Evolutionary conservation across 73 alveolate genomes (phyloP).

Genomic region (Tetrahymena malaccensis): DNA sequence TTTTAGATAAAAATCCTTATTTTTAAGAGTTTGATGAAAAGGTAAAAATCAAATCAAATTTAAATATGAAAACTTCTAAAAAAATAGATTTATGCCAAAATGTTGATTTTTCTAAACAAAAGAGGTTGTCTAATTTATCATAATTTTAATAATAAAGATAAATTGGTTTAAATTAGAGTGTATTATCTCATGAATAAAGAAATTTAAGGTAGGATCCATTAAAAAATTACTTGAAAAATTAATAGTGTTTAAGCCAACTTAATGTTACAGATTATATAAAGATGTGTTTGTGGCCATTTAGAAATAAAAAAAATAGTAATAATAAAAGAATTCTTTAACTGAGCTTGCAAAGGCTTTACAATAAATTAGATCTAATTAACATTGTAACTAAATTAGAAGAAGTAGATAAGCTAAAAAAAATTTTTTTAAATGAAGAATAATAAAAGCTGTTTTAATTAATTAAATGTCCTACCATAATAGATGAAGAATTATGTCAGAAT

Average conservation of each 20-base stretch:
- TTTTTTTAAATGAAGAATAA: not conserved
- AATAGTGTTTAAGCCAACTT: not conserved
- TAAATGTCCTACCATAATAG: not conserved
- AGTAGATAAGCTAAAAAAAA: not conserved
- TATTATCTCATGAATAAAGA: too few species aligned
- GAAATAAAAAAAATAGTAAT: too few species aligned
- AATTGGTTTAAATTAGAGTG: not conserved
- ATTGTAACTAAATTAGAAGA: not conserved
- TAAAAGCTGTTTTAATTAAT: too few species aligned
- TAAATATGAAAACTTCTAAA: not conserved
- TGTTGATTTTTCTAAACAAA: not conserved
- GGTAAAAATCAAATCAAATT: not conserved
- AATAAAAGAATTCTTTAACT: not conserved
- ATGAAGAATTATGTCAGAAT: not conserved
- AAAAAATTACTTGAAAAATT: not conserved
- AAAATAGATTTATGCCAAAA: not conserved
- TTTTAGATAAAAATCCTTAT: not conserved
- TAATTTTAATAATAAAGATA: too few species aligned
- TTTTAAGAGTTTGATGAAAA: not conserved
- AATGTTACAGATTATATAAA: not conserved
- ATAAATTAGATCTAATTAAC: not conserved
- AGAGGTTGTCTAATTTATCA: not conserved
- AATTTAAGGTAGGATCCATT: not conserved
- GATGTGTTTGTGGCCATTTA: not conserved
- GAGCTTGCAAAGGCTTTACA: not conserved